A percentile compares a stretch with the other conserved stretches of the same genome.
phyloP scores from a whole-genome alignment of 23 red algal species.

The Gracilaria gracilis region DNA sequence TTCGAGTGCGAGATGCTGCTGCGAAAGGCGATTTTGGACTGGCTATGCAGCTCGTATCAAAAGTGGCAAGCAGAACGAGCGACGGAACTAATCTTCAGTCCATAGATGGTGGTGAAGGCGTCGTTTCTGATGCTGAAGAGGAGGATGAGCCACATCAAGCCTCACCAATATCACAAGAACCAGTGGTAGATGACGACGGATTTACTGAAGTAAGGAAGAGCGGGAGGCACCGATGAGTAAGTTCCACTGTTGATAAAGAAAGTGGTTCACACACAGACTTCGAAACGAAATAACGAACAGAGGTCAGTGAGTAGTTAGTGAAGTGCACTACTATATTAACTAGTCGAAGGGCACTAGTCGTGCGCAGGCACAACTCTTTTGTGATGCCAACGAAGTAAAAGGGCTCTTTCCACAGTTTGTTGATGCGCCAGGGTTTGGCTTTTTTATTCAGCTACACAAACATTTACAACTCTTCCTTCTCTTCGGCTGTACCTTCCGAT shows the following conservation, averaged over 20 bases:
- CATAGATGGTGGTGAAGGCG: conserved; percentile 5
- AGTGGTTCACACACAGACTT: no score
- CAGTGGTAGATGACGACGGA: conserved; percentile 44
- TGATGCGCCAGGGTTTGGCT: background rate
- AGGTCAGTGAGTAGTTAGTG: no score
- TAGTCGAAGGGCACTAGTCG: no score
- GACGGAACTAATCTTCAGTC: background rate
- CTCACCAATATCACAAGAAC: background rate
- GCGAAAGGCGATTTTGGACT: conserved; percentile 42
- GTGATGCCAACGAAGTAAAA: conserved; percentile 14
- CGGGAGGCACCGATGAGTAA: conserved; percentile 10
- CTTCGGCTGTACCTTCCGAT: conserved; percentile 34
- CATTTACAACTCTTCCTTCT: conserved; percentile 88
- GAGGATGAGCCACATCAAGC: background rate
- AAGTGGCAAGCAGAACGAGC: background rate
- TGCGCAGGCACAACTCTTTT: no score
- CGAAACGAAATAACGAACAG: no score
- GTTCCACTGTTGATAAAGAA: no score
- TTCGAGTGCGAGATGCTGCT: conserved; percentile 51
- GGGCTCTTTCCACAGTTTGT: background rate
- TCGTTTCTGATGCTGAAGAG: background rate
- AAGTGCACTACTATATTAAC: no score
- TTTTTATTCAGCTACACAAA: conserved; percentile 55
- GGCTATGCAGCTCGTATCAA: conserved; percentile 16
- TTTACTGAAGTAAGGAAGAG: conserved; percentile 30